Evolutionary conservation across 352 stramenopile genomes (phyloP).

Genomic region (Thalassiosira exigua): DNA sequence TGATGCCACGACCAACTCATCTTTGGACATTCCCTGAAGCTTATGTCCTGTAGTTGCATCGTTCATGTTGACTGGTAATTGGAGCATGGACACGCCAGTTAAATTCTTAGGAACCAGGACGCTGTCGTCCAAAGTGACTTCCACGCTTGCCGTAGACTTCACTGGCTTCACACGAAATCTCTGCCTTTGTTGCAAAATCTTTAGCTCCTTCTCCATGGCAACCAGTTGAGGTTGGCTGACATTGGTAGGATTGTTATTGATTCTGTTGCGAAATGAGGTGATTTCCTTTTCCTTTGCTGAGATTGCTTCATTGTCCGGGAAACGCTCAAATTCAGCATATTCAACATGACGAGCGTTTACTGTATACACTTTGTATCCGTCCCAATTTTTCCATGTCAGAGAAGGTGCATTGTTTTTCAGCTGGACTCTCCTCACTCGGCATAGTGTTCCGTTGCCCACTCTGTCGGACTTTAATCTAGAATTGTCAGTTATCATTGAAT

Average conservation of each 20-base stretch:
- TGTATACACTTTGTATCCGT: slow-evolving; percentile 17
- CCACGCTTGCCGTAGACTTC: neutral
- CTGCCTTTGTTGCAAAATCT: no score
- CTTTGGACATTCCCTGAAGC: no score
- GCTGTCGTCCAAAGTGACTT: neutral
- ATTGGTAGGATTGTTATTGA: neutral
- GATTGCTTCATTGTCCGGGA: slow-evolving; percentile 9
- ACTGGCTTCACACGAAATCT: neutral
- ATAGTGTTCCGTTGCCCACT: slow-evolving; percentile 17
- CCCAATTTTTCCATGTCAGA: slow-evolving; percentile 24
- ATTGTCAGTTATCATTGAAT: slow-evolving; percentile 16
- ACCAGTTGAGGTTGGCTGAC: no score
- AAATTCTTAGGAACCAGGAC: neutral
- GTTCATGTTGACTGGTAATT: slow-evolving; percentile 30
- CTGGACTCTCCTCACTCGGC: slow-evolving; percentile 5
- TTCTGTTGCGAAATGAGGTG: neutral
- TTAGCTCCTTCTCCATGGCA: no score
- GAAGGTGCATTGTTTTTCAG: slow-evolving; percentile 11
- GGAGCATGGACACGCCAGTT: neutral
- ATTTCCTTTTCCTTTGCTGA: neutral
- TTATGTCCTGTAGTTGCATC: slow-evolving; percentile 30
- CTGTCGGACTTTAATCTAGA: neutral
- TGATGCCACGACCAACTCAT: slow-evolving; percentile 5
- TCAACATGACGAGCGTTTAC: slow-evolving; percentile 26
- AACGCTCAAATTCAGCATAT: slow-evolving; percentile 19